Conservation (phyloP, 1,284 basidiomycete genomes). For the Trichosporon sp. region DNA sequence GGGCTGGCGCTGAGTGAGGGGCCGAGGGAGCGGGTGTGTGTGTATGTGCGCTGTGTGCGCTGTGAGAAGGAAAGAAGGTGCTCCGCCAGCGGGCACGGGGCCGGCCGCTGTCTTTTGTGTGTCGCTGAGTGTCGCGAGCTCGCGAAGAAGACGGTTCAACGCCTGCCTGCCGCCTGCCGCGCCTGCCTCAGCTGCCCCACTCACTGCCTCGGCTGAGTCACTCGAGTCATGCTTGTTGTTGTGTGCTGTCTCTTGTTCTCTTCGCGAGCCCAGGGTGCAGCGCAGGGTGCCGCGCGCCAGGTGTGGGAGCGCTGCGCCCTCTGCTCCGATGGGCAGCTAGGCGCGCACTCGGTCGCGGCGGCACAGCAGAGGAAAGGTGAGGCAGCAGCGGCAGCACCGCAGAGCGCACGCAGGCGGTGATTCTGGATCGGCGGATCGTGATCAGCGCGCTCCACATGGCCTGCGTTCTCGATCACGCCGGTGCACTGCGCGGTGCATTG, state of each 20-base stretch:
- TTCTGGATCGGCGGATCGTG: not conserved
- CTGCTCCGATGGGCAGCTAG: not conserved
- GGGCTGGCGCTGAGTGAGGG: not conserved
- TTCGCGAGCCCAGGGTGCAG: not conserved
- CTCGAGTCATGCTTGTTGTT: conserved; percentile 1
- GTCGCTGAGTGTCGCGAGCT: not conserved
- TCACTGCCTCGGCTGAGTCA: conserved; percentile 1
- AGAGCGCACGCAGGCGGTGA: not conserved
- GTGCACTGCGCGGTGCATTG: not conserved
- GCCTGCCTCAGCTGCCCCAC: not conserved
- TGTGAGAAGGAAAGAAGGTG: not conserved
- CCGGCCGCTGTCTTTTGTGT: not conserved
- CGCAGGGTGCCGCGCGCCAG: not conserved
- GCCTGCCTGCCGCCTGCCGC: not conserved
- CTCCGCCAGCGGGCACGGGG: not conserved
- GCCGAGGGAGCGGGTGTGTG: not conserved
- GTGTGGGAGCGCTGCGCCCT: not conserved
- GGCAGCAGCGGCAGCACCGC: not conserved
- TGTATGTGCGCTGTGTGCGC: not conserved
- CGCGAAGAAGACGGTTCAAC: not conserved
- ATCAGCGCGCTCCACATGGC: not conserved
- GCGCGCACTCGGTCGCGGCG: not conserved
- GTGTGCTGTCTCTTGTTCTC: not conserved
- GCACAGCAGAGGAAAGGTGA: not conserved
- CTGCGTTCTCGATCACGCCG: not conserved